A percentile compares a stretch with the other conserved stretches of the same genome.
Evolutionary conservation across 129 eudicot species (phyloP).

Genomic region (Chrysanthemum makinoi): DNA sequence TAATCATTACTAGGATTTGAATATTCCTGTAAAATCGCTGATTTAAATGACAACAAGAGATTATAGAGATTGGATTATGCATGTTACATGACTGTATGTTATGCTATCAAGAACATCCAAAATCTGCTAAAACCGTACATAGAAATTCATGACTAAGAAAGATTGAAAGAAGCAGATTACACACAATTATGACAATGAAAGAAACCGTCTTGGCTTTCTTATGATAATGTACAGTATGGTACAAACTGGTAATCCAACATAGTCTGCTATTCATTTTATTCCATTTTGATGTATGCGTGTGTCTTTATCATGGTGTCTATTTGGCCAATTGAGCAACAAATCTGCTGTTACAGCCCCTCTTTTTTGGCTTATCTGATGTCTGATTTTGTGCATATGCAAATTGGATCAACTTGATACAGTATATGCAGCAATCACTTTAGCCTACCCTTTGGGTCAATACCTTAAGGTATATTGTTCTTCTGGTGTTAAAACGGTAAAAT

Average conservation of each 20-base stretch:
- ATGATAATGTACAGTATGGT: neutral
- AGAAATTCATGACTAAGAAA: too few species aligned
- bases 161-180: too few species aligned
- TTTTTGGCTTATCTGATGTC: constrained; percentile 1
- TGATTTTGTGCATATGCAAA: constrained; percentile 7
- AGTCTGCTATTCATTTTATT: neutral
- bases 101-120: too few species aligned
- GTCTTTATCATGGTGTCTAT: constrained; percentile 16
- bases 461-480: constrained; percentile 2
- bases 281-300: neutral
- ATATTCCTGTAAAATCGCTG: too few species aligned
- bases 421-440: neutral
- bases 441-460: neutral
- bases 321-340: constrained; percentile 16
- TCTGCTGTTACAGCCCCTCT: constrained; percentile 18
- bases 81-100: too few species aligned
- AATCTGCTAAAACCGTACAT: too few species aligned
- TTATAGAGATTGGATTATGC: too few species aligned
- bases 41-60: too few species aligned
- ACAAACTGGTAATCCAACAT: neutral
- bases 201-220: too few species aligned
- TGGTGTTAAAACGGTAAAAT: constrained; percentile 1
- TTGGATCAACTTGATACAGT: neutral
- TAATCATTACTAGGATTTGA: too few species aligned
- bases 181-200: too few species aligned